Conservation (phyloP, 1,284 basidiomycete species). For the Hortiboletus rubellus region DNA sequence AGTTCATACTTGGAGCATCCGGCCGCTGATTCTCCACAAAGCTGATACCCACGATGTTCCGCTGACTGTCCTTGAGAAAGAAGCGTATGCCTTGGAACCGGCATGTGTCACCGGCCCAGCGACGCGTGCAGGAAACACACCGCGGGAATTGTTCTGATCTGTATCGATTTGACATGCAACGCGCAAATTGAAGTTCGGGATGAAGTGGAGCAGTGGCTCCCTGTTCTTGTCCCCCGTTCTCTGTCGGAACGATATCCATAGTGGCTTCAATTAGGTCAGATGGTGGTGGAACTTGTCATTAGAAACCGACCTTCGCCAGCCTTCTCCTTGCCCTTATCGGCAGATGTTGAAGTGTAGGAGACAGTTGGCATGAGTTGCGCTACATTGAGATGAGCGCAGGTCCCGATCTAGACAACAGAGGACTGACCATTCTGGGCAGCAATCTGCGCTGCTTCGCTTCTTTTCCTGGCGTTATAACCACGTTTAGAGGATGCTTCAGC, state of each 20-base stretch:
- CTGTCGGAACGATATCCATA: slow-evolving; percentile 28
- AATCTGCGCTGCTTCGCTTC: slow-evolving; percentile 62
- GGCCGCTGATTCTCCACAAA: slow-evolving; percentile 63
- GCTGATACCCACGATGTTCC: slow-evolving; percentile 61
- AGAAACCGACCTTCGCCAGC: slow-evolving; percentile 40
- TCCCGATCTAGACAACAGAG: slow-evolving; percentile 22
- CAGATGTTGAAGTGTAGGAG: slow-evolving; percentile 41
- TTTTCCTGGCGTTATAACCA: slow-evolving; percentile 66
- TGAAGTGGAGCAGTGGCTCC: slow-evolving; percentile 35
- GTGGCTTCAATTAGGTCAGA: slow-evolving; percentile 14
- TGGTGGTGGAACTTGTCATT: not conserved
- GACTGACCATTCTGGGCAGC: slow-evolving; percentile 55
- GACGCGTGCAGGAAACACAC: slow-evolving; percentile 76
- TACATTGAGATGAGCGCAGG: slow-evolving; percentile 29
- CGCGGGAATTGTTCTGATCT: slow-evolving; percentile 67
- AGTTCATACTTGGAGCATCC: slow-evolving; percentile 60
- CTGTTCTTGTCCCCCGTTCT: slow-evolving; percentile 25
- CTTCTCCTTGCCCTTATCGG: slow-evolving; percentile 48
- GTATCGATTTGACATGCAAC: slow-evolving; percentile 80
- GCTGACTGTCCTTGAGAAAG: slow-evolving; percentile 60
- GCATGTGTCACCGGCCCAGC: slow-evolving; percentile 81
- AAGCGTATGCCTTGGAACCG: slow-evolving; percentile 77
- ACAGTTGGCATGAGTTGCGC: slow-evolving; percentile 50
- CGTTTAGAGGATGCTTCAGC: slow-evolving; percentile 52
- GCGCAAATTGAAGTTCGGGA: slow-evolving; percentile 68